These are phyloP conservation scores for Ichthyophthirius multifiliis DNA, from an alignment of 169 alveolate genomes.

Conservation along the genomic window DNA sequence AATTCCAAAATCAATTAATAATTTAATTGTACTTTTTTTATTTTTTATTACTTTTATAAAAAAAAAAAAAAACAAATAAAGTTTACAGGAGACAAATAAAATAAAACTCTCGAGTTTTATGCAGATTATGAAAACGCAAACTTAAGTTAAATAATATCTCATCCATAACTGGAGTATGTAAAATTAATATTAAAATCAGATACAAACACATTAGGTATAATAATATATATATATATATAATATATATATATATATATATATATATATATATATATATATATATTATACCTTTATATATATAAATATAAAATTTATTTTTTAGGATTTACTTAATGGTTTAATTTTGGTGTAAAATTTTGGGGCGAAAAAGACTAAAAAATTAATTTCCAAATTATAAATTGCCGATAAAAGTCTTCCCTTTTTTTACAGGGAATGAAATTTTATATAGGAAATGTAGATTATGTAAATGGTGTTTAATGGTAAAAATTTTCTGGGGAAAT, in stretches of 20 bases:
- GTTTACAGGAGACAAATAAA: background rate
- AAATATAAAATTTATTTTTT: no score
- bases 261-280: no score
- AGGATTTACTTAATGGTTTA: background rate
- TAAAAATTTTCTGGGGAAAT: background rate
- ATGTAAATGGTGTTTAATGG: background rate
- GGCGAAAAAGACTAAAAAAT: no score
- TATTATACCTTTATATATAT: no score
- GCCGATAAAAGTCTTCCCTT: background rate
- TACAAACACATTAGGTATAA: no score
- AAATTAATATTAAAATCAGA: background rate
- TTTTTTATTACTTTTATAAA: background rate
- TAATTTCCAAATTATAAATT: no score
- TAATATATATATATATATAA: no score
- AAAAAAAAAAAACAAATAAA: background rate
- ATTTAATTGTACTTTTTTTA: background rate
- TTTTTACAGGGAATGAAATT: background rate
- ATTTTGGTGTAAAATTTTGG: constrained; percentile 1
- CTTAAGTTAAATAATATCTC: background rate
- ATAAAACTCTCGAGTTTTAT: background rate
- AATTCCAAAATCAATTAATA: background rate
- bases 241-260: no score
- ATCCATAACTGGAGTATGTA: background rate
- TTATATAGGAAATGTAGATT: no score
- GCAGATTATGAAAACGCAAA: background rate